Evolutionary conservation across 2,329 filamentous ascomycete genomes (phyloP).

Genomic region (Epichloe uncinata): DNA sequence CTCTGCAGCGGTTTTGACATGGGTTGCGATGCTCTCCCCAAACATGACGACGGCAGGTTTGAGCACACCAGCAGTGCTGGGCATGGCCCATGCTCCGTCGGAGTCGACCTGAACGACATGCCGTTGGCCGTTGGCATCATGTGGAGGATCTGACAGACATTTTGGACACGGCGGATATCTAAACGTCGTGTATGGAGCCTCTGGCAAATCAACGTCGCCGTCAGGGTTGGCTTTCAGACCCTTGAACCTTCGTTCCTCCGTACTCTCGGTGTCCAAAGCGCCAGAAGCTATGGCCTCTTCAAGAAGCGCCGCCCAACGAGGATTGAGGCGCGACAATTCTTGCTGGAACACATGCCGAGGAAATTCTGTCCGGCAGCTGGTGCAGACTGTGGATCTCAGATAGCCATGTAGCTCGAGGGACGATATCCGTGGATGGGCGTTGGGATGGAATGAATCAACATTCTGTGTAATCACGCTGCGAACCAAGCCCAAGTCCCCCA

Average conservation of each 20-base stretch:
- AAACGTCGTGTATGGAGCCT: constrained; percentile 79
- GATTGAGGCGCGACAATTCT: constrained; percentile 66
- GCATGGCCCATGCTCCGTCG: constrained; percentile 64
- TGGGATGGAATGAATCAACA: constrained; percentile 84
- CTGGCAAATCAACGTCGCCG: constrained; percentile 82
- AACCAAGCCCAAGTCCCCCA: constrained; percentile 62
- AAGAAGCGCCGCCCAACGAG: constrained; percentile 70
- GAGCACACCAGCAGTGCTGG: constrained; percentile 61
- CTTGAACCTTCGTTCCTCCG: constrained; percentile 48
- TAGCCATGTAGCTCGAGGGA: constrained; percentile 89
- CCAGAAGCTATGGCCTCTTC: constrained; percentile 57
- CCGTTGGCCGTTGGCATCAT: constrained; percentile 37
- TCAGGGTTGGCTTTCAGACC: constrained; percentile 84
- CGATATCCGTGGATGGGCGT: constrained; percentile 58
- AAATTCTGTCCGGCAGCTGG: constrained; percentile 61
- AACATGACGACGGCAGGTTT: constrained; percentile 97
- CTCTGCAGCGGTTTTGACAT: constrained; percentile 66
- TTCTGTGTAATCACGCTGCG: constrained; percentile 83
- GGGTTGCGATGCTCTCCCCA: constrained; percentile 70
- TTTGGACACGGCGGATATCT: constrained; percentile 79
- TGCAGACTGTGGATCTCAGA: constrained; percentile 67
- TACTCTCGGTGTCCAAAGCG: constrained; percentile 66
- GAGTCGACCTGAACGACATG: constrained; percentile 54
- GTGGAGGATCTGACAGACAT: constrained; percentile 55
- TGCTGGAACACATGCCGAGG: constrained; percentile 63